Evolutionary conservation across 106 monocot species (phyloP).

Genomic region (Vanilla planifolia): DNA sequence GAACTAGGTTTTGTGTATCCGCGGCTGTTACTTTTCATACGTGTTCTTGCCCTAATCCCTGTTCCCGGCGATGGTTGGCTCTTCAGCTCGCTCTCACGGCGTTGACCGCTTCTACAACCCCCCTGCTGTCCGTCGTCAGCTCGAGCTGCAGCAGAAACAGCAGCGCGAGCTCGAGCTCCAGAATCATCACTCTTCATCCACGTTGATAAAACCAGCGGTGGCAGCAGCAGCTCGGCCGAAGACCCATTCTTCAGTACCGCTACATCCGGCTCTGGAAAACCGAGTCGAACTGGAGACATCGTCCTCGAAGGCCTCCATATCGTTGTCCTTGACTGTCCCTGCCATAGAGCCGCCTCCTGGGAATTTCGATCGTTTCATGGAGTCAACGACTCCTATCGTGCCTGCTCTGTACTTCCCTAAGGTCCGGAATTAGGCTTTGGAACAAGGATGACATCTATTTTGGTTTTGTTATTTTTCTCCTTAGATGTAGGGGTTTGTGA

Average conservation of each 20-base stretch:
- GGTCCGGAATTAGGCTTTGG: constrained; percentile 18
- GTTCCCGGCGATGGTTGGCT: constrained; percentile 25
- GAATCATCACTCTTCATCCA: no score
- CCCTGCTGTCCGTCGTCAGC: constrained; percentile 28
- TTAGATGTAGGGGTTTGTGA: background rate
- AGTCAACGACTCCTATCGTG: constrained; percentile 60
- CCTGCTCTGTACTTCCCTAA: constrained; percentile 40
- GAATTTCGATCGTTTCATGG: constrained; percentile 67
- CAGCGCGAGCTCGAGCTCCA: constrained; percentile 21
- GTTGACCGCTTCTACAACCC: constrained; percentile 74
- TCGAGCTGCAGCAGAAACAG: constrained; percentile 35
- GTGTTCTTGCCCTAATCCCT: no score
- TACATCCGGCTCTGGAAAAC: constrained; percentile 9
- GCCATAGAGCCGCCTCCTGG: constrained; percentile 15
- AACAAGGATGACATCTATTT: background rate
- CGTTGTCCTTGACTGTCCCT: constrained; percentile 24
- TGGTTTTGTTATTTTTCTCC: background rate
- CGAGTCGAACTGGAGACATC: constrained; percentile 47
- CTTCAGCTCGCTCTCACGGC: constrained; percentile 34
- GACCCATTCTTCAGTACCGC: constrained; percentile 5
- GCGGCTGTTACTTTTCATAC: no score
- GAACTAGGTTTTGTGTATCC: no score
- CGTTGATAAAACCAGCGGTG: constrained; percentile 4
- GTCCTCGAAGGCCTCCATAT: constrained; percentile 46
- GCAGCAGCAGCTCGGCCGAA: constrained; percentile 1